Evolutionary conservation across 257 asterid species (phyloP).

Genomic region (Solanum appendiculatum): DNA sequence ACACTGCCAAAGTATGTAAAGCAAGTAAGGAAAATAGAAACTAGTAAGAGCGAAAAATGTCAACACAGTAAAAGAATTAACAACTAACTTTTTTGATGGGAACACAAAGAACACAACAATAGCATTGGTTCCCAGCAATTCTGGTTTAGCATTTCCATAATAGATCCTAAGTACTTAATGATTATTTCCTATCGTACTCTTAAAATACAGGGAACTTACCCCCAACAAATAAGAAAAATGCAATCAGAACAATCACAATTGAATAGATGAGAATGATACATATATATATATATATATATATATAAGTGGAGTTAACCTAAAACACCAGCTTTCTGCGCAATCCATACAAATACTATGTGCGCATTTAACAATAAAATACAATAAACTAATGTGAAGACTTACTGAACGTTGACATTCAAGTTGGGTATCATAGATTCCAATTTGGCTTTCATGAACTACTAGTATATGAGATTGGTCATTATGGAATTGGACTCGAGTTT

Average conservation of each 20-base stretch:
- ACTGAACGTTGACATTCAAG: slow-evolving; percentile 79
- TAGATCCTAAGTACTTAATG: neutral
- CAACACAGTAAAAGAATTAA: neutral
- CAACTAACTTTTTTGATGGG: neutral
- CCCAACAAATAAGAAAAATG: neutral
- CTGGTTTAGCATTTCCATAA: neutral
- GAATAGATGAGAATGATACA: neutral
- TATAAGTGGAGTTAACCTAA: neutral
- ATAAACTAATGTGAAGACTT: slow-evolving; percentile 10
- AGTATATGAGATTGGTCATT: slow-evolving; percentile 75
- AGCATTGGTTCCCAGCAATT: neutral
- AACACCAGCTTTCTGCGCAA: neutral
- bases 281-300: neutral
- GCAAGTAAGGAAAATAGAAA: neutral
- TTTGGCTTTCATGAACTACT: slow-evolving; percentile 83
- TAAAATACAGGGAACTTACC: neutral
- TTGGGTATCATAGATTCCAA: slow-evolving; percentile 68
- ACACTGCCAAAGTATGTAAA: neutral
- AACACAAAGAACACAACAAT: neutral
- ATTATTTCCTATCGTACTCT: neutral
- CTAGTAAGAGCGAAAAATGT: neutral
- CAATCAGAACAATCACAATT: neutral
- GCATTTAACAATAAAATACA: neutral
- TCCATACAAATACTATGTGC: neutral
- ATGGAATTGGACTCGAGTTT: slow-evolving; percentile 82